phyloP scores from a whole-genome alignment of 208 protist species.

The Herpetomonas muscarum region DNA sequence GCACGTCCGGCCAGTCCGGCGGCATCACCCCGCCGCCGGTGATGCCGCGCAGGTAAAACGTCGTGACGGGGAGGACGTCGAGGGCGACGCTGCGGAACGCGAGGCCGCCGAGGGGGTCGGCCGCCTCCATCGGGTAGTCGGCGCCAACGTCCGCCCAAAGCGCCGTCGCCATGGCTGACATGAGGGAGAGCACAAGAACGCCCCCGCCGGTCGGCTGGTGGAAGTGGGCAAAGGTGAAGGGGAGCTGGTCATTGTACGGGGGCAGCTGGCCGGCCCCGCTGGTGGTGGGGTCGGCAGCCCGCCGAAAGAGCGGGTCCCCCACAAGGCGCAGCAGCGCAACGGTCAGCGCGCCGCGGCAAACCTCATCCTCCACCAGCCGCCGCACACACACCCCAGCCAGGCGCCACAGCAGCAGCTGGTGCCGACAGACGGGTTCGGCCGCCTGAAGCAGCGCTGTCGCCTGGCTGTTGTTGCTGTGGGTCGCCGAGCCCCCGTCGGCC shows the following conservation, averaged over 20 bases:
- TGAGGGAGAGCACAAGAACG: neutral
- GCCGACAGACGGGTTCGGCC: neutral
- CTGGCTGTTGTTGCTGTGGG: neutral
- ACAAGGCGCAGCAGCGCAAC: conserved; percentile 7
- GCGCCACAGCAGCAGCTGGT: conserved; percentile 3
- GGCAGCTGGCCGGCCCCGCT: neutral
- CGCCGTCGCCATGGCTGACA: neutral
- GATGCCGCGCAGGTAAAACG: neutral
- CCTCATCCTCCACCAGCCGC: conserved; percentile 4
- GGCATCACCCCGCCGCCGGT: neutral
- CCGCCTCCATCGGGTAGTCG: neutral
- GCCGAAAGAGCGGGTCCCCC: neutral
- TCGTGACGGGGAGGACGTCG: neutral
- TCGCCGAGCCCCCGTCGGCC: too few relatives aligned
- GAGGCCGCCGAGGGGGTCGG: neutral
- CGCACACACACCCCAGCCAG: conserved; percentile 10
- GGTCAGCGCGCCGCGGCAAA: conserved; percentile 8
- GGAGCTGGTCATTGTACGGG: conserved; percentile 1
- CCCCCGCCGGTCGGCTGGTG: neutral
- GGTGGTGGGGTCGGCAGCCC: neutral
- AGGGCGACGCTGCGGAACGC: neutral
- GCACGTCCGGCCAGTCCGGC: neutral
- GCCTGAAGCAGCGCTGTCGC: neutral
- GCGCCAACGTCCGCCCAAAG: neutral
- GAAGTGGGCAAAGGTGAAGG: neutral